Percentiles rank a stretch among this genome's conserved stretches.
Conservation (phyloP, 495 filamentous ascomycete species). For the Tuber calosporum region DNA sequence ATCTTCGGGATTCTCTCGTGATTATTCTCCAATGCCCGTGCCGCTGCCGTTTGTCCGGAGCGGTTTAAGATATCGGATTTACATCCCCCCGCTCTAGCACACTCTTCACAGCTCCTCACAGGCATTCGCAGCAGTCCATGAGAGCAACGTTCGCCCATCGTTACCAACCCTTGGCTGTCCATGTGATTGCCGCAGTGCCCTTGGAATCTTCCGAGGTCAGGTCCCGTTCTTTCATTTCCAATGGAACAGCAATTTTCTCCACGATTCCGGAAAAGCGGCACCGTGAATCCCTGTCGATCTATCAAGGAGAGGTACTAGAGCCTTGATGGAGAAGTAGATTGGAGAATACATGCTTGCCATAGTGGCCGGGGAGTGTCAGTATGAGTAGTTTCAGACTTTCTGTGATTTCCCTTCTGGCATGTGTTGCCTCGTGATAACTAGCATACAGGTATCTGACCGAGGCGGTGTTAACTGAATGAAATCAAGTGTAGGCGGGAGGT, state of each 20-base stretch:
- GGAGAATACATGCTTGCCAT: background rate
- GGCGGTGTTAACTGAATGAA: too few species aligned
- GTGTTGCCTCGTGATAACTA: too few species aligned
- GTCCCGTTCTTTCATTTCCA: background rate
- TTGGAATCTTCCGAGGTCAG: background rate
- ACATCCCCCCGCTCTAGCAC: background rate
- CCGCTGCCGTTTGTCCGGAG: background rate
- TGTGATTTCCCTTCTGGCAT: too few species aligned
- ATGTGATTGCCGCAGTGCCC: background rate
- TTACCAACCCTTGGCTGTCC: background rate
- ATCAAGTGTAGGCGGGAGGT: too few species aligned
- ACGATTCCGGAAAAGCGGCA: background rate
- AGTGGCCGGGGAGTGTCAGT: too few species aligned
- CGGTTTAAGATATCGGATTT: background rate
- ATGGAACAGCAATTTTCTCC: background rate
- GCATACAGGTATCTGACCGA: too few species aligned
- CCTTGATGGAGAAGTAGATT: background rate
- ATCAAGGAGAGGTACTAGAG: background rate
- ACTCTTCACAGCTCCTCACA: too few species aligned
- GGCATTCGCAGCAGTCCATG: too few species aligned
- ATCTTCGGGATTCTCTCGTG: background rate
- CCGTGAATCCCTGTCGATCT: background rate
- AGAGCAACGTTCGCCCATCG: too few species aligned
- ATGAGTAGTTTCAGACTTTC: too few species aligned
- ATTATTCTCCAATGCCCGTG: background rate